phyloP scores from a whole-genome alignment of 345 rosid species.

The Geranium brycei region DNA sequence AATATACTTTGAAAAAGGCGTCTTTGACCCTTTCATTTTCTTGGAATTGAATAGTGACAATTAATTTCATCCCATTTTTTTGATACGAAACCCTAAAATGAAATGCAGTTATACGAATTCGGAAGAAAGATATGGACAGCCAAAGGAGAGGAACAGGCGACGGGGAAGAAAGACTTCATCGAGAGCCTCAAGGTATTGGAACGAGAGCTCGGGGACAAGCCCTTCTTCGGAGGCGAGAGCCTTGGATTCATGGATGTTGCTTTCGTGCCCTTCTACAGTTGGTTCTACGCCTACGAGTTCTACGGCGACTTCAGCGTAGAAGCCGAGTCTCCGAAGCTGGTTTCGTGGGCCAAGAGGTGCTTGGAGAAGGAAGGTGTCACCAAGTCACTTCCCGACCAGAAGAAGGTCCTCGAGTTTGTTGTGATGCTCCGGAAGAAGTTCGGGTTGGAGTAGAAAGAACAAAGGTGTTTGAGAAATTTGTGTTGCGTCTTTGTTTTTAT shows the following conservation, averaged over 20 bases:
- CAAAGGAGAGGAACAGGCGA: conserved; percentile 4
- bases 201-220: conserved; percentile 16
- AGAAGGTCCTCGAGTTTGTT: too few species aligned
- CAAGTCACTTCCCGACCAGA: too few species aligned
- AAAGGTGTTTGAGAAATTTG: too few species aligned
- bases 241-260: conserved; percentile 17
- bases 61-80: too few species aligned
- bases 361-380: conserved; percentile 13
- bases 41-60: too few species aligned
- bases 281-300: conserved; percentile 21
- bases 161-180: conserved; percentile 9
- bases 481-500: too few species aligned
- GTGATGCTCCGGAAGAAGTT: too few species aligned
- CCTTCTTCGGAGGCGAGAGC: conserved; percentile 8
- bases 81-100: background rate
- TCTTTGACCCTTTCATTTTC: too few species aligned
- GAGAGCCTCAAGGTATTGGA: conserved; percentile 6
- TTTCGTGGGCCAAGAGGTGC: conserved; percentile 27
- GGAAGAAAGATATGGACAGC: background rate
- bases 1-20: too few species aligned
- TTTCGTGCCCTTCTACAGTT: conserved; percentile 11
- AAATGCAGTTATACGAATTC: conserved; percentile 6
- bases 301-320: conserved; percentile 20
- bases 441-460: too few species aligned
- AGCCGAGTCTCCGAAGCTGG: conserved; percentile 19